Conservation (phyloP, 495 filamentous ascomycete genomes). For the Glarea lozoyensis region DNA sequence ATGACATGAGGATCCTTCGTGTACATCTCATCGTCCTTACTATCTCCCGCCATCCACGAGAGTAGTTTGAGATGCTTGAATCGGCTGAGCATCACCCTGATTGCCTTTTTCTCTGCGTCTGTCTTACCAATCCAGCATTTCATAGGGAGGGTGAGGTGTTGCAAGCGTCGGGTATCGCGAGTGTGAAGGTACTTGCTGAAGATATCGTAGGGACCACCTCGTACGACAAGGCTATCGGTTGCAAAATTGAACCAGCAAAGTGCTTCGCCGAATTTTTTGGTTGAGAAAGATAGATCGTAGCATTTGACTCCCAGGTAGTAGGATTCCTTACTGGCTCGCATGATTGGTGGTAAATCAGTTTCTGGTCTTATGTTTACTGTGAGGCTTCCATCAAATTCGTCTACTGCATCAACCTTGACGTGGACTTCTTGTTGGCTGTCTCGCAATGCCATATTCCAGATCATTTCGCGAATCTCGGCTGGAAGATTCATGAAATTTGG, state of each 20-base stretch:
- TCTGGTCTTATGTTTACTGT: neutral
- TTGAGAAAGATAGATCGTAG: neutral
- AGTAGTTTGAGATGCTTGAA: neutral
- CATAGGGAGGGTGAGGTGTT: neutral
- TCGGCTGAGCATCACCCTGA: no score
- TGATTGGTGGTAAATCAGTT: neutral
- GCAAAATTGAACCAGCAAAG: neutral
- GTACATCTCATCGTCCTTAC: neutral
- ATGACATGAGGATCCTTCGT: neutral
- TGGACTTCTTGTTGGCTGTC: no score
- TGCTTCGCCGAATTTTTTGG: neutral
- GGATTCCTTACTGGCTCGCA: neutral
- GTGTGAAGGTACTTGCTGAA: neutral
- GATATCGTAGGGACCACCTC: neutral
- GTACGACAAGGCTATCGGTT: neutral
- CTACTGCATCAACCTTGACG: neutral
- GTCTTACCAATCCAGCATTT: neutral
- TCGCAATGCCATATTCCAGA: neutral
- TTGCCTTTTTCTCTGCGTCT: neutral
- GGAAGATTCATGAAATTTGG: neutral
- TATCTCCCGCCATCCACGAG: neutral
- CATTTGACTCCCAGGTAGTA: neutral
- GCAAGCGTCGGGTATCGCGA: neutral
- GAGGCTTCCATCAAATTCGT: neutral
- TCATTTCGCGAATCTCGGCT: neutral